Evolutionary conservation across 768 basidiomycete species (phyloP).

Genomic region (Tylopilus felleus): DNA sequence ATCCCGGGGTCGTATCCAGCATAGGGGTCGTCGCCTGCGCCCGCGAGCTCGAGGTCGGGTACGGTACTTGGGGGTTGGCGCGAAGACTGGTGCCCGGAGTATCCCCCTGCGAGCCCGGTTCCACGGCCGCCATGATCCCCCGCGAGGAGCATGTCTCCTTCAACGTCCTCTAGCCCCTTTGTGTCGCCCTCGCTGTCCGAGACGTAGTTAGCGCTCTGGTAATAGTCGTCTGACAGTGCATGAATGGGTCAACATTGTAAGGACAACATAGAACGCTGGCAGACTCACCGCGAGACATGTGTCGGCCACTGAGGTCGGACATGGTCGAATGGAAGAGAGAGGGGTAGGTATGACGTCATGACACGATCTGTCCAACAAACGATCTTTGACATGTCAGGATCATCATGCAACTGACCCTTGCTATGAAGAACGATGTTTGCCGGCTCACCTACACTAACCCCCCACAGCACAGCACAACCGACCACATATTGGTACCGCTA

Average conservation of each 20-base stretch:
- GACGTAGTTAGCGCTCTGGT: neutral
- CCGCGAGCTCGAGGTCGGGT: neutral
- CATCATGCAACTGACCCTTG: too few relatives aligned
- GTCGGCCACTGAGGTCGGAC: slow-evolving; percentile 6
- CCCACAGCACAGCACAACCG: too few relatives aligned
- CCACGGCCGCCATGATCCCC: slow-evolving; percentile 8
- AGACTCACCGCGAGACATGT: slow-evolving; percentile 7
- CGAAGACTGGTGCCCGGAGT: neutral
- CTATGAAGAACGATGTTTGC: too few relatives aligned
- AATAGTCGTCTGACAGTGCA: slow-evolving; percentile 1
- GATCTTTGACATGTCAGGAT: too few relatives aligned
- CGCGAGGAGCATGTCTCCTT: neutral
- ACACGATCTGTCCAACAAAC: neutral
- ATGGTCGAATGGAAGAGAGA: neutral
- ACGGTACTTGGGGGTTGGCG: neutral
- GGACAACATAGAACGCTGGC: neutral
- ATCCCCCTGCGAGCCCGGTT: neutral
- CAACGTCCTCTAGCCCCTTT: neutral
- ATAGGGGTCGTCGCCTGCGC: slow-evolving; percentile 11
- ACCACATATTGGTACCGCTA: too few relatives aligned
- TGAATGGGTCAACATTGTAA: neutral
- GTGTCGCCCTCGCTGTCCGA: neutral
- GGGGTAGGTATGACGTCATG: neutral
- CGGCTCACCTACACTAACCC: too few relatives aligned
- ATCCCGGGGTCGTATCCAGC: slow-evolving; percentile 22